Conservation (phyloP, 768 basidiomycete genomes). For the Suillus variegatus region DNA sequence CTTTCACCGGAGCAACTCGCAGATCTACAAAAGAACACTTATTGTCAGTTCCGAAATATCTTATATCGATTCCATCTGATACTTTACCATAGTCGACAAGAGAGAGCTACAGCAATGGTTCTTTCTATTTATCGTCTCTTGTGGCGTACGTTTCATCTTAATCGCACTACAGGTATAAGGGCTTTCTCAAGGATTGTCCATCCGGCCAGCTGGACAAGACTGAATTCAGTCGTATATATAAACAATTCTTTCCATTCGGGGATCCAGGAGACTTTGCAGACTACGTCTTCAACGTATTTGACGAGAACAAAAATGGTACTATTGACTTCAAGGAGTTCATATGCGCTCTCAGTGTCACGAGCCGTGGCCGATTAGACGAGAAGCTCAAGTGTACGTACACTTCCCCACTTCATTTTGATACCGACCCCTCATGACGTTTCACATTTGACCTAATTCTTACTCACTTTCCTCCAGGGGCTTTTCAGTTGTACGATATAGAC, state of each 20-base stretch:
- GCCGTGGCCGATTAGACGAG: constrained; percentile 91
- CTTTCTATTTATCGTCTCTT: constrained; percentile 13
- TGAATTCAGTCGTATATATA: constrained; percentile 97
- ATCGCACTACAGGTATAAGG: constrained; percentile 80
- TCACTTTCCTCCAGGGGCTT: constrained; percentile 76
- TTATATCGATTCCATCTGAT: constrained; percentile 11
- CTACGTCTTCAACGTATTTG: constrained; percentile 98
- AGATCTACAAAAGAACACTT: constrained; percentile 97
- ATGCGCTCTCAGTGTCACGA: constrained; percentile 94
- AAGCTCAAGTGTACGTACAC: constrained; percentile 89
- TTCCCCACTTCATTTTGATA: constrained; percentile 10
- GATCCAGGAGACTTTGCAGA: constrained; percentile 96
- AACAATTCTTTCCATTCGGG: constrained; percentile 99
- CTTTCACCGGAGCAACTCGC: constrained; percentile 91
- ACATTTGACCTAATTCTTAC: constrained; percentile 15
- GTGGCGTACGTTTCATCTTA: constrained; percentile 12
- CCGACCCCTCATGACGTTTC: neutral
- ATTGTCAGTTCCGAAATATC: constrained; percentile 60
- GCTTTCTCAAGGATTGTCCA: constrained; percentile 98
- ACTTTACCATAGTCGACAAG: constrained; percentile 77
- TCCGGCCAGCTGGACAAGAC: constrained; percentile 94
- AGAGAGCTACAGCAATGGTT: constrained; percentile 96
- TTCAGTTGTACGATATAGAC: constrained; percentile 99
- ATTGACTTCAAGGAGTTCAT: constrained; percentile 99
- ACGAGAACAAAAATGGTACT: constrained; percentile 91